Evolutionary conservation across 768 basidiomycete genomes (phyloP).

Genomic region (Infundibulicybe gibba): DNA sequence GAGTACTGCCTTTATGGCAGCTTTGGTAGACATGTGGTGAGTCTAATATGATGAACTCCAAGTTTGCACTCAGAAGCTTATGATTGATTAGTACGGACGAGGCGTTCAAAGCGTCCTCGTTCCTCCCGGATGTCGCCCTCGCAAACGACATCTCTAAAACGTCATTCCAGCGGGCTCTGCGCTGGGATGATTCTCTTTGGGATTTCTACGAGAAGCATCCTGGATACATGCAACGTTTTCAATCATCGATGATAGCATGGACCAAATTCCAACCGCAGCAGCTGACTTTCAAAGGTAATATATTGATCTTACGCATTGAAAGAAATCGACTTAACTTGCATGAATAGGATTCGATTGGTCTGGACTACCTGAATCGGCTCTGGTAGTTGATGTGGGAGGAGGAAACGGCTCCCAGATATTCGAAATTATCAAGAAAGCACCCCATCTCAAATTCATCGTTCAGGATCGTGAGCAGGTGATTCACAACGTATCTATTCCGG

Average conservation of each 20-base stretch:
- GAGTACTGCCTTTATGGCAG: slow-evolving; percentile 8
- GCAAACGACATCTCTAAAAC: slow-evolving; percentile 1
- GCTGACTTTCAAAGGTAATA: slow-evolving; percentile 5
- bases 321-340: background rate
- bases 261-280: slow-evolving; percentile 3
- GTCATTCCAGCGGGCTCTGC: slow-evolving; percentile 2
- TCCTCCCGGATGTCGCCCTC: slow-evolving; percentile 12
- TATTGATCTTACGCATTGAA: background rate
- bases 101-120: slow-evolving; percentile 13
- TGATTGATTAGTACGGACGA: slow-evolving; percentile 12
- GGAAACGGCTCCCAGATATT: slow-evolving; percentile 12
- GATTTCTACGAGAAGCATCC: slow-evolving; percentile 7
- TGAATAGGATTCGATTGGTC: slow-evolving; percentile 15
- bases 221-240: slow-evolving; percentile 2
- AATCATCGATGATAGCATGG: slow-evolving; percentile 10
- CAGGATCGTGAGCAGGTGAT: slow-evolving; percentile 13
- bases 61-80: background rate
- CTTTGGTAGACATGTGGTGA: slow-evolving; percentile 12
- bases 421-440: slow-evolving; percentile 8
- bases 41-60: background rate
- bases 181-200: slow-evolving; percentile 5
- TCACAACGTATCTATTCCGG: slow-evolving; percentile 2
- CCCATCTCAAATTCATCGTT: slow-evolving; percentile 8
- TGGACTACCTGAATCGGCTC: slow-evolving; percentile 3
- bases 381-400: slow-evolving; percentile 16